Evolutionary conservation across 129 eudicot genomes (phyloP).

Genomic region (Deinandra increscens): DNA sequence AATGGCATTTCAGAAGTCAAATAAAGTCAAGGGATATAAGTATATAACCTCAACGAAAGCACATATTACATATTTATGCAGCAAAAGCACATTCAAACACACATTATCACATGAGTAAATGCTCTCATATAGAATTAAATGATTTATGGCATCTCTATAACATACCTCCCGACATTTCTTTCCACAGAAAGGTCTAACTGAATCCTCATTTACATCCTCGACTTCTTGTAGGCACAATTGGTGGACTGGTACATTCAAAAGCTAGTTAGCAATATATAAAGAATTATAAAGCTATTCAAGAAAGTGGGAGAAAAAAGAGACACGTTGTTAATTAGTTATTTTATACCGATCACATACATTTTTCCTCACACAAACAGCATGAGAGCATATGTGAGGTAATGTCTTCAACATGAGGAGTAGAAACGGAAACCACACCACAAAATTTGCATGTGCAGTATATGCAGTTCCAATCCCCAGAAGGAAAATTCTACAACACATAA

Average conservation of each 20-base stretch:
- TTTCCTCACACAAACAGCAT: constrained; percentile 77
- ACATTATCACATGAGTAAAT: not conserved
- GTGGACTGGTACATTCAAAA: constrained; percentile 59
- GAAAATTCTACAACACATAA: constrained; percentile 56
- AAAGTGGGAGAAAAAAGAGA: constrained; percentile 31
- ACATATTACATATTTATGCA: not conserved
- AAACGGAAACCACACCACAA: constrained; percentile 57
- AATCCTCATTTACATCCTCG: constrained; percentile 32
- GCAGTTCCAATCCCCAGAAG: constrained; percentile 90
- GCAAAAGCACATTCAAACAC: constrained; percentile 3
- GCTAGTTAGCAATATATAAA: not conserved
- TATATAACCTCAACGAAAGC: not conserved
- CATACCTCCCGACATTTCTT: constrained; percentile 71
- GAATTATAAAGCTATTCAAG: constrained; percentile 10
- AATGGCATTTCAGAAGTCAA: no score
- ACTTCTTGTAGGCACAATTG: constrained; percentile 40
- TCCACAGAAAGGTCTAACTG: constrained; percentile 59
- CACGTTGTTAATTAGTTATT: not conserved
- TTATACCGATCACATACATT: constrained; percentile 47
- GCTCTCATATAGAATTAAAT: not conserved
- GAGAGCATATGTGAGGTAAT: constrained; percentile 40
- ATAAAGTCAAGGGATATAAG: no score
- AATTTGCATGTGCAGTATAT: constrained; percentile 79
- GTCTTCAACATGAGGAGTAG: constrained; percentile 36
- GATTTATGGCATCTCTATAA: constrained; percentile 3